Percentiles rank a stretch among this genome's conserved stretches.
phyloP scores from a whole-genome alignment of 345 rosid genomes.

The Gossypium thurberi region DNA sequence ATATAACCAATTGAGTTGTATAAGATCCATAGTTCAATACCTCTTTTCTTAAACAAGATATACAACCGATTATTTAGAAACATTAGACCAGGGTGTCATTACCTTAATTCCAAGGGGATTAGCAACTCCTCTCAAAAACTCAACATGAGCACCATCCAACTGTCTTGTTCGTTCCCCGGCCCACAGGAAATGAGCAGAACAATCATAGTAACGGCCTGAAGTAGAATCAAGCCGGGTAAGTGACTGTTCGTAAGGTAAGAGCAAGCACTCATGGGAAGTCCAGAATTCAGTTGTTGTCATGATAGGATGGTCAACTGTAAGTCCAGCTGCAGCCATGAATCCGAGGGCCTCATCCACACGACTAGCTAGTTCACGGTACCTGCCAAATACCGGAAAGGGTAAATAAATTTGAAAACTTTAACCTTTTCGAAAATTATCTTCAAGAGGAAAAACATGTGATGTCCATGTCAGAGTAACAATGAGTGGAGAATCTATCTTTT shows the following conservation, averaged over 20 bases:
- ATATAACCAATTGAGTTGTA: background rate
- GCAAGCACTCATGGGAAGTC: constrained; percentile 77
- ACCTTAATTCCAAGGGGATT: constrained; percentile 82
- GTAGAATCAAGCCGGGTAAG: constrained; percentile 68
- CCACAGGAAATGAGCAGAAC: constrained; percentile 77
- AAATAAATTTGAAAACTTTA: background rate
- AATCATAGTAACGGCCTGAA: constrained; percentile 63
- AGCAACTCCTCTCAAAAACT: constrained; percentile 68
- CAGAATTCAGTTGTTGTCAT: constrained; percentile 74
- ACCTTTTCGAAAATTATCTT: background rate
- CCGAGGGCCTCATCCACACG: constrained; percentile 80
- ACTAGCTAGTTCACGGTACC: constrained; percentile 63
- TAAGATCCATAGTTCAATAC: background rate
- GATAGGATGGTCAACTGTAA: constrained; percentile 65
- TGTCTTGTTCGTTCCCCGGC: constrained; percentile 73
- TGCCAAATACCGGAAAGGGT: constrained; percentile 14
- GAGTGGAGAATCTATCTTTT: background rate
- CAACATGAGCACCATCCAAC: constrained; percentile 71
- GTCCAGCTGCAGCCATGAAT: constrained; percentile 72
- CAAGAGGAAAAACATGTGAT: background rate
- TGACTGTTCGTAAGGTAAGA: constrained; percentile 64
- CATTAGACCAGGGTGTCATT: background rate
- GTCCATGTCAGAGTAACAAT: background rate
- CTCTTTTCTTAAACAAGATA: background rate
- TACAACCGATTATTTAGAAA: background rate